Evolutionary conservation across 202 grass and related monocot genomes (phyloP).

Genomic region (Brachypodium distachyon): DNA sequence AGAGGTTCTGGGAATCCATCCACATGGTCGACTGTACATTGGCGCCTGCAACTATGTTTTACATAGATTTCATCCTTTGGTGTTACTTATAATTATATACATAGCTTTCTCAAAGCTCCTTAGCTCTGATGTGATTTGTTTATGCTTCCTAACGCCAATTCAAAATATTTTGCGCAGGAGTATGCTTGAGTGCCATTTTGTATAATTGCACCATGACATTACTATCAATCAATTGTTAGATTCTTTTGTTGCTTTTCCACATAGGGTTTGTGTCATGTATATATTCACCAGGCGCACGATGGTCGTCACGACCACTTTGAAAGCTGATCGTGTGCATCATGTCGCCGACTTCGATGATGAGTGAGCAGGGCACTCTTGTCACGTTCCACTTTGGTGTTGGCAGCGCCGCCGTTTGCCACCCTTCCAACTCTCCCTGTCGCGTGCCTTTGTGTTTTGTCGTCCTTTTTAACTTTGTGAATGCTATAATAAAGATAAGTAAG

Average conservation of each 20-base stretch:
- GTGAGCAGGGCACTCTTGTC: too few relatives aligned
- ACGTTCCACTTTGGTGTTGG: too few relatives aligned
- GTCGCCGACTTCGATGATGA: too few relatives aligned
- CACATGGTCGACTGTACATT: constrained; percentile 65
- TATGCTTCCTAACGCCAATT: background rate
- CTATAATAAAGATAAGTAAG: too few relatives aligned
- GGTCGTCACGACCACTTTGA: too few relatives aligned
- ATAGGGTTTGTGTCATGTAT: background rate
- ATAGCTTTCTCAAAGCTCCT: background rate
- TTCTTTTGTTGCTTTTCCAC: background rate
- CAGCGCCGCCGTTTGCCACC: too few relatives aligned
- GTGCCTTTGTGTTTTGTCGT: too few relatives aligned
- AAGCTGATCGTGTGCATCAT: too few relatives aligned
- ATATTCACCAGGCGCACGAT: too few relatives aligned
- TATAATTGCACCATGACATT: background rate
- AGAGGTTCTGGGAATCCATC: constrained; percentile 70
- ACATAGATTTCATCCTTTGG: constrained; percentile 1
- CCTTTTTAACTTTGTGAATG: too few relatives aligned
- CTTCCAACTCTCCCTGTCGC: too few relatives aligned
- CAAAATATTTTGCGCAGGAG: background rate
- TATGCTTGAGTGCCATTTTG: background rate
- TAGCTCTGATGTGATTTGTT: background rate
- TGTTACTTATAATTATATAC: constrained; percentile 11
- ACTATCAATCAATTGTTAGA: background rate
- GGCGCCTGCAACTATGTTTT: constrained; percentile 68